A percentile compares a stretch with the other conserved stretches of the same genome.
Conservation (phyloP, 352 stramenopile genomes). For the Phytophthora pisi region DNA sequence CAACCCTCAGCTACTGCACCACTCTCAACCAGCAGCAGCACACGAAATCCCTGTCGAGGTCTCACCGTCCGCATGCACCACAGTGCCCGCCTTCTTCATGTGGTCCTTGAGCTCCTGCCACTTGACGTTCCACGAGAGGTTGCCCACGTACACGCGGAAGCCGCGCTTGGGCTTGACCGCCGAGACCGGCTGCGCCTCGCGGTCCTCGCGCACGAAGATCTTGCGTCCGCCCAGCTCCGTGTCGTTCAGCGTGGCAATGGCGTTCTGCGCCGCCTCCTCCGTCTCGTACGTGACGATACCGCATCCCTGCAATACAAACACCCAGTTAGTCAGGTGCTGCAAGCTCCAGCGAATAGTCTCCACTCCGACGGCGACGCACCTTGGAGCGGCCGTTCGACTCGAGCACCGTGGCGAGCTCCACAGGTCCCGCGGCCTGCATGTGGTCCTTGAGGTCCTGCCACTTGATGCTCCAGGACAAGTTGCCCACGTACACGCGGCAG, state of each 20-base stretch:
- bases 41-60: neutral
- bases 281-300: constrained; percentile 94
- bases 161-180: constrained; percentile 41
- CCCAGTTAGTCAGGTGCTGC: constrained; percentile 2
- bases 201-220: constrained; percentile 96
- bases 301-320: constrained; percentile 72
- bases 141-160: constrained; percentile 88
- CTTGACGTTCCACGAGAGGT: constrained; percentile 92
- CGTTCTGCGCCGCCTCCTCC: constrained; percentile 77
- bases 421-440: constrained; percentile 73
- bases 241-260: constrained; percentile 90
- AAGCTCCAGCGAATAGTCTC: neutral
- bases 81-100: constrained; percentile 87
- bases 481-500: constrained; percentile 84
- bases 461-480: constrained; percentile 87
- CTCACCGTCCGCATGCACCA: constrained; percentile 83
- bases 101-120: constrained; percentile 97
- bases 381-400: constrained; percentile 79
- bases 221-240: constrained; percentile 91
- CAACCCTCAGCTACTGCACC: neutral
- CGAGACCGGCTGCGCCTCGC: constrained; percentile 57
- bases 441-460: constrained; percentile 85
- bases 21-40: neutral
- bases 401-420: constrained; percentile 69
- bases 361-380: constrained; percentile 32